Conservation (phyloP, 495 filamentous ascomycete genomes). For the Aspergillus hancockii region DNA sequence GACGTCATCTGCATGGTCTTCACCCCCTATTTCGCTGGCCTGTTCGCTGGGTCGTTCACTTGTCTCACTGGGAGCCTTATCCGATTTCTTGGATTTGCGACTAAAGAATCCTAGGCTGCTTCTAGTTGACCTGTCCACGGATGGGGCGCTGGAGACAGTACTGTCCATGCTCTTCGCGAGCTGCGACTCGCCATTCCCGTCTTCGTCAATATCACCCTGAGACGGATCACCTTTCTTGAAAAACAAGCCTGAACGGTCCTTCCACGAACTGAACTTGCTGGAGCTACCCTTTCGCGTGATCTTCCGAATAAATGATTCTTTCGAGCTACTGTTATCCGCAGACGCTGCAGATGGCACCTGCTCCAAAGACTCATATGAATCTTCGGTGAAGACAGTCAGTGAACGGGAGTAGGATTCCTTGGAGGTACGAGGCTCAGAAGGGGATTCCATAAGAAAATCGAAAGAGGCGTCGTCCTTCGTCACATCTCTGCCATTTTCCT, state of each 20-base stretch:
- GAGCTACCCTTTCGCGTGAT: constrained; percentile 79
- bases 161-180: constrained; percentile 53
- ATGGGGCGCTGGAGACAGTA: constrained; percentile 42
- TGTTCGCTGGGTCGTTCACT: constrained; percentile 50
- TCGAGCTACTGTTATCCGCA: constrained; percentile 58
- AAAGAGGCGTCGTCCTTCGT: constrained; percentile 34
- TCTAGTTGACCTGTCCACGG: constrained; percentile 45
- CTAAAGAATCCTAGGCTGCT: constrained; percentile 53
- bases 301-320: constrained; percentile 68
- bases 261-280: constrained; percentile 76
- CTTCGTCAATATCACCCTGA: constrained; percentile 53
- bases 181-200: constrained; percentile 43
- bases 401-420: constrained; percentile 53
- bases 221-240: constrained; percentile 62
- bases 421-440: constrained; percentile 63
- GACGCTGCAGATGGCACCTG: constrained; percentile 65
- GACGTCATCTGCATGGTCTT: constrained; percentile 39
- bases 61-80: constrained; percentile 46
- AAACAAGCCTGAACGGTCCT: constrained; percentile 62
- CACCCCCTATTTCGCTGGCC: constrained; percentile 50
- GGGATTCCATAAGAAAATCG: constrained; percentile 52
- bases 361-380: constrained; percentile 76
- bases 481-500: constrained; percentile 39
- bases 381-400: constrained; percentile 62
- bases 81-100: constrained; percentile 49